Base-by-base conservation (phyloP, 495 filamentous ascomycete genomes). In the Parmelia sp. region DNA sequence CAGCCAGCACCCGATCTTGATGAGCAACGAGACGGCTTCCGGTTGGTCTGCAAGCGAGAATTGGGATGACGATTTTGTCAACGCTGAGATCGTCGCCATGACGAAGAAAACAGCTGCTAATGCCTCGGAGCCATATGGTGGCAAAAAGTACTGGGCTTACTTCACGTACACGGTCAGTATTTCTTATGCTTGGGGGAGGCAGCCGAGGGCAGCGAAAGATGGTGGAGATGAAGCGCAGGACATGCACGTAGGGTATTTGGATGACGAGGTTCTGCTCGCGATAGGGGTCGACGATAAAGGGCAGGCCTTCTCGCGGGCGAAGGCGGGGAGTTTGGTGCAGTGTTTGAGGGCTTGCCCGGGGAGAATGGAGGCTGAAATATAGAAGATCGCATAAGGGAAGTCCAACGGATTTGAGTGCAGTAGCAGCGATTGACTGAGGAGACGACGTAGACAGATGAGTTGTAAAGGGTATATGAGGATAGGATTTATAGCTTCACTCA, bases 101-200 rank as follows among this genome's bases (percentile, higher is more conserved):
- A 64, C 68, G n/a, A 67, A 64, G 60, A 51, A 56, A 33, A 35
- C 27, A 40, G 51, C 10, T 36, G 19, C 47, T 25, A 66, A 66
- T n/a, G 51, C 67, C 31, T 68, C 62, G 6, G 69, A 71, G 23
- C 62, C 67, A 17, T 67, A 60, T n/a, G 44, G 61, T 33, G 69
- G 65, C 25, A 71, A 71, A 39, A 39, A 36, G 4, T 62, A 68
- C 40, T 77, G 75, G 75, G 75, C 73, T 0, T 70, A 70, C 39
- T 76, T 77, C 62, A 77, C 75, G 4, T 77, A 77, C 63, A 76
- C 75, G 29, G 74, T 75, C 7, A 74, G 72, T 40, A 74, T 77
- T 21, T 71, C 72, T 4, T 77, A 72, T 51, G 75, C 72, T 9
- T 77, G 75, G 75, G 74, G 74, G 14, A 56, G 70, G 33, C 53